phyloP scores from a whole-genome alignment of 495 filamentous ascomycete genomes.

The Xylaria flabelliformis region DNA sequence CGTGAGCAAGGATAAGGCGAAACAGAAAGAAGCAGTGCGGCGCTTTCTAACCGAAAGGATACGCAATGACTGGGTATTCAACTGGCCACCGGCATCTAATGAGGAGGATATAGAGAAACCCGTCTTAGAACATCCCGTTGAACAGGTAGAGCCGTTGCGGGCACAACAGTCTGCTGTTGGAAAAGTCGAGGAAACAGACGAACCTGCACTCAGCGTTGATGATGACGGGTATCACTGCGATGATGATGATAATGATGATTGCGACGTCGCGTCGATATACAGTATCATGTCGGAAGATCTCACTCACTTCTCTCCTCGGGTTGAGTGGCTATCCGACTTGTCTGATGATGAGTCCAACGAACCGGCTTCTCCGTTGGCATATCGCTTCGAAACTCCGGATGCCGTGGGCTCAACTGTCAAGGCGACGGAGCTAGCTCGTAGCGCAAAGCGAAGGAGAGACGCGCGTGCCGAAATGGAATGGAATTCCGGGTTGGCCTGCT shows the following conservation, averaged over 20 bases:
- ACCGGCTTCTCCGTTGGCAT: slow-evolving; percentile 50
- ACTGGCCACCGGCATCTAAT: slow-evolving; percentile 43
- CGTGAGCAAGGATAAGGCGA: slow-evolving; percentile 58
- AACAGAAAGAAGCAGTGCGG: slow-evolving; percentile 61
- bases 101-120: slow-evolving; percentile 22
- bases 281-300: slow-evolving; percentile 56
- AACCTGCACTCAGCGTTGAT: slow-evolving; percentile 38
- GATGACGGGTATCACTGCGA: slow-evolving; percentile 45
- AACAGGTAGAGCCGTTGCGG: not conserved
- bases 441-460: slow-evolving; percentile 65
- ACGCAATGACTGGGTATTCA: slow-evolving; percentile 64
- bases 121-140: slow-evolving; percentile 16
- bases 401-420: slow-evolving; percentile 56
- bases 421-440: slow-evolving; percentile 48
- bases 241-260: slow-evolving; percentile 44
- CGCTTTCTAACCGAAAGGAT: slow-evolving; percentile 60
- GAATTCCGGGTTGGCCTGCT: slow-evolving; percentile 83
- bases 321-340: slow-evolving; percentile 56
- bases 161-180: not conserved
- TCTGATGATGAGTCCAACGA: slow-evolving; percentile 48
- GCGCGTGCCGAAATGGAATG: slow-evolving; percentile 78
- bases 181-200: slow-evolving; percentile 8
- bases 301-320: slow-evolving; percentile 46
- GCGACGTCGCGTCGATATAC: slow-evolving; percentile 51
- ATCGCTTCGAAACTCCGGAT: slow-evolving; percentile 70